Evolutionary conservation across 805 yeast species (phyloP), one percentile per base, ranked within the genome.

Genomic region (Suhomyces canberraensis): DNA sequence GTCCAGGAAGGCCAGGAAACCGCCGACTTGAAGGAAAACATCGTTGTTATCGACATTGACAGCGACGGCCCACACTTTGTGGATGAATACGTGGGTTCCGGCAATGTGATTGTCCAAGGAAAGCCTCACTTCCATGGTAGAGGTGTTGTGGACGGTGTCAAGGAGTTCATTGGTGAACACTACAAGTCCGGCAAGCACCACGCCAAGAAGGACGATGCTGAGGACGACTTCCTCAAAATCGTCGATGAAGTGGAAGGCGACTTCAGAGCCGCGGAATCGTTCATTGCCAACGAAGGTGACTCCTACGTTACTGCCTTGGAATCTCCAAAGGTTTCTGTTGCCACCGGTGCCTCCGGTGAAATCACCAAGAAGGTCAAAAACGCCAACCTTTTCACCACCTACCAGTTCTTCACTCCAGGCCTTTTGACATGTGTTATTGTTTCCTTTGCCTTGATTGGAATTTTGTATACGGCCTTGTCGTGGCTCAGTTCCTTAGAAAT

Each of bases 341-440:
- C 38, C 25, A 25, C 19, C 17, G 25, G 14, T 11, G 14, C 29
- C 4, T 5, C 8, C 18, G 8, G 17, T 15, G 15, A 21, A n/a
- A 7, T 16, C 25, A 9, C 29, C 26, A 33, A 31, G 19, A 39
- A 32, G 28, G 13, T 21, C 32, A 33, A 37, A 18, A 14, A 47
- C 36, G 60, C 67, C 9, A 72, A 73, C 37, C 60, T 84, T 39
- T 83, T 85, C 58, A 74, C 78, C 40, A 67, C 72, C 42, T 85
- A 84, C 60, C 75, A 75, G 51, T 82, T 79, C 57, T 84, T 87
- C 67, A 74, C 88, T 9, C 81, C 90, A 11, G 97, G 95, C 15
- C 68, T 91, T 41, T 78, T 86, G 64, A 83, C 84, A 80, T 73
- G 83, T 37, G 61, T 83, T 41, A 60, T 90, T 29, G 88, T 87